A percentile compares a stretch with the other conserved stretches of the same genome.
phyloP scores from a whole-genome alignment of 768 basidiomycete species.

The Pilatotrama ljubarskyi region DNA sequence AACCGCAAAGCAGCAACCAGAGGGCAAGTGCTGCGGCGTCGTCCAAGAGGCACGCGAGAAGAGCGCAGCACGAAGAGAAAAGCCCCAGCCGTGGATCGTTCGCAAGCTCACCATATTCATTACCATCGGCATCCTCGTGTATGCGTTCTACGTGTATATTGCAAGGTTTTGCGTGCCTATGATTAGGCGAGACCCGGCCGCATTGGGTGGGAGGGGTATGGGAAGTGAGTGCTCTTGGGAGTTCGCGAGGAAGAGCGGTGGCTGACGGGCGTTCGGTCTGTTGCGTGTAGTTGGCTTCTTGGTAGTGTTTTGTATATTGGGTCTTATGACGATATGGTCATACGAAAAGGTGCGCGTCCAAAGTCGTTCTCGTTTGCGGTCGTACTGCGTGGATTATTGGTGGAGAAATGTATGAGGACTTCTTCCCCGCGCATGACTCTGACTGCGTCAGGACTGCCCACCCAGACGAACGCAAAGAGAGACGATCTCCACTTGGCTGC shows the following conservation, averaged over 20 bases:
- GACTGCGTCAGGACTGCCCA: too few species aligned
- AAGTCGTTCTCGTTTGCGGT: too few species aligned
- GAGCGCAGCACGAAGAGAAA: conserved; percentile 40
- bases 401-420: too few species aligned
- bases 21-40: conserved; percentile 47
- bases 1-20: background rate
- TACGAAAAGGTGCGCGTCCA: conserved; percentile 59
- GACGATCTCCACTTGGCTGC: too few species aligned
- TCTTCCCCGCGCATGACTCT: too few species aligned
- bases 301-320: conserved; percentile 60
- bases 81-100: conserved; percentile 71
- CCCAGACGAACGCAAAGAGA: too few species aligned
- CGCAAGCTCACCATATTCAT: conserved; percentile 68
- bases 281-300: conserved; percentile 59
- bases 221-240: conserved; percentile 62
- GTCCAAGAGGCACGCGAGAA: conserved; percentile 52
- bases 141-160: conserved; percentile 77
- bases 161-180: conserved; percentile 70
- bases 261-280: background rate
- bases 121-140: conserved; percentile 60
- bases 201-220: conserved; percentile 47
- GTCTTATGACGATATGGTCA: conserved; percentile 75
- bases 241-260: background rate
- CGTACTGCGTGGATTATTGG: too few species aligned
- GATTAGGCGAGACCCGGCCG: conserved; percentile 47